phyloP scores from a whole-genome alignment of 805 yeast genomes.

The Nakazawaea ernobii region DNA sequence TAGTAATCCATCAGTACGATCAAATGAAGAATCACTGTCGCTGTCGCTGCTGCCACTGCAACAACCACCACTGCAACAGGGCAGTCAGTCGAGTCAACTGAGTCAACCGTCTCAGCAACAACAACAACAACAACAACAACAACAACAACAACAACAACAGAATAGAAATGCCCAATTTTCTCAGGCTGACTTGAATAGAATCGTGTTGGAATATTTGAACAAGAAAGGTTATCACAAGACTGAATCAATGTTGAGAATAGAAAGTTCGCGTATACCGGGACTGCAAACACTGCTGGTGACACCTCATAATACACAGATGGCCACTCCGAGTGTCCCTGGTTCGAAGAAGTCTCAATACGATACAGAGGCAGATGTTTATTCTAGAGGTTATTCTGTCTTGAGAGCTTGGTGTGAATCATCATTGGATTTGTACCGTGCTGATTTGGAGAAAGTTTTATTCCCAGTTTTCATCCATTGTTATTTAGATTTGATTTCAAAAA shows the following conservation, averaged over 20 bases:
- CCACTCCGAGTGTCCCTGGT: slow-evolving; percentile 26
- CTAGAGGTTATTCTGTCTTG: slow-evolving; percentile 74
- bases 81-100: slow-evolving; percentile 18
- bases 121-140: slow-evolving; percentile 15
- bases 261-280: slow-evolving; percentile 58
- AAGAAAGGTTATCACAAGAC: slow-evolving; percentile 94
- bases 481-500: slow-evolving; percentile 68
- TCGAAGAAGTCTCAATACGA: slow-evolving; percentile 32
- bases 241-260: slow-evolving; percentile 89
- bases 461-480: slow-evolving; percentile 92
- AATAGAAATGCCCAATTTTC: slow-evolving; percentile 42
- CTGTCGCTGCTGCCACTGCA: not conserved
- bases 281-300: slow-evolving; percentile 45
- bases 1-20: slow-evolving; percentile 1
- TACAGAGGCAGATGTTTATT: slow-evolving; percentile 64
- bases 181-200: slow-evolving; percentile 83
- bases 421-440: slow-evolving; percentile 86
- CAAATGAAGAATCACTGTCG: not conserved
- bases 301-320: slow-evolving; percentile 35
- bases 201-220: slow-evolving; percentile 86
- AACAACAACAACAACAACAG: slow-evolving; percentile 13
- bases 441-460: slow-evolving; percentile 73
- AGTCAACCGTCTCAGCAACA: slow-evolving; percentile 16
- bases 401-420: slow-evolving; percentile 89
- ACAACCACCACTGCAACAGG: slow-evolving; percentile 12